Base-by-base conservation (phyloP, 495 filamentous ascomycete genomes). In the Acidiella bohemica region DNA sequence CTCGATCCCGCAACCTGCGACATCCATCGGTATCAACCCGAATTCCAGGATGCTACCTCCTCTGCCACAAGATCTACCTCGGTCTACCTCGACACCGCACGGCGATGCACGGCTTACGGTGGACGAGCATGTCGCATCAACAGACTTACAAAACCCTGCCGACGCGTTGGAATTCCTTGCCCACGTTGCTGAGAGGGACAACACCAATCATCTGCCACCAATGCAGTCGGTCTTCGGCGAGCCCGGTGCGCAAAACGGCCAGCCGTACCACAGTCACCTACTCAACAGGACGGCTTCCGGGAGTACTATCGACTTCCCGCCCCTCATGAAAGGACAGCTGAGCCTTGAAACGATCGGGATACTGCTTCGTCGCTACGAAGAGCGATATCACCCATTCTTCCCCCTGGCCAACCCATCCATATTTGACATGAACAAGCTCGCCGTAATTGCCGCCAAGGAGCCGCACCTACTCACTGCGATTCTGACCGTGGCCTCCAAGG, bases 381-480 rank as follows among this genome's bases (percentile, higher is more conserved):
- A 43, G 10, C 37, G 39, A 39, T 79, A 75, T 46, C 71, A 79
- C 49, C 73, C 70, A 7, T 78, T 70, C 53, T 73, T 76, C 26
- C 75, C 75, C 1, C 53, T 79, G n/a, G 72, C 72, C 0, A 70
- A 70, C 2, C 62, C 64, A n/a, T 60, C 64, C 33, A 69, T 69
- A 21, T 75, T 79, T 36, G 59, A 71, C 24, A 61, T 62, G 17
- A 40, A 53, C 6, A 61, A 62, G 16, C 53, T 73, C 4, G 64
- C 66, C 33, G 53, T 64, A 7, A 73, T 67, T n/a, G 53, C 53
- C 3, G 30, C 44, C 20, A 64, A 67, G 32, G 73, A 79, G 49
- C 71, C 69, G 32, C 67, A 78, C 46, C 54, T 77, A 2, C 64
- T 79, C 11, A 74, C 75, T 0, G 73, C 75, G 0, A 68, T 79